Base-by-base conservation (phyloP, 2,329 filamentous ascomycete genomes). In the Sphaceloma murrayae region DNA sequence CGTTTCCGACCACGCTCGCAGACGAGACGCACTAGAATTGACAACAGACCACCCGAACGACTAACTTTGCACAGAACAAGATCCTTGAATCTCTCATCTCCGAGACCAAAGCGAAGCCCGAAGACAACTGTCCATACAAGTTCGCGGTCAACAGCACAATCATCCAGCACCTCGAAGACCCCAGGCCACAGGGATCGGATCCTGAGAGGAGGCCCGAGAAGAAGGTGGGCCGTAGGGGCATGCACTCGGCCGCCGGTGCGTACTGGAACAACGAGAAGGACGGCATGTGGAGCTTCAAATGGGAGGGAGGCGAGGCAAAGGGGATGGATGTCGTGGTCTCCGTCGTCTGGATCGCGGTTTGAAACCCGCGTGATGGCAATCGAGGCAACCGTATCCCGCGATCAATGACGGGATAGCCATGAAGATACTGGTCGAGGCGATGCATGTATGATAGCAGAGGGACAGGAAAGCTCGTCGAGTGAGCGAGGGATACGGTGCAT, bases 121-220 rank as follows among this genome's bases (percentile, higher is more conserved):
- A 72, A 49, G 65, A 70, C 19, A 68, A 75, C 18, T 81, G 84
- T 4, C 65, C 70, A 11, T 94, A 80, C 77, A 96, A 96, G 67
- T 96, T 89, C 68, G 85, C 87, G 55, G 87, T 94, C 68, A 96
- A 94, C 74, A 93, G 85, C 71, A 96, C 89, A 53, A 95, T 96
- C 60, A 93, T 96, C 55, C 89, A 98, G 70, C 89, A 96, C 69
- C 72, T 89, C 24, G 77, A 82, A 14, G 76, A 81, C 45, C 80
- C 77, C 9, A 75, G 77, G 21, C 68, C 75, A 46, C 67, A 78
- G 40, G 80, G 77, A 66, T 78, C 77, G 65, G 26, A 48, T 14
- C 27, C 34, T 3, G 31, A 38, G 11, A 21, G 33, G 3, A 24
- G 33, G 9, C 24, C 33, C 8, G 46, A 32, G n/a, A 46, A 33